These are phyloP conservation scores for Plantago elongata DNA, from an alignment of 257 asterid species.

Conservation along the genomic window DNA sequence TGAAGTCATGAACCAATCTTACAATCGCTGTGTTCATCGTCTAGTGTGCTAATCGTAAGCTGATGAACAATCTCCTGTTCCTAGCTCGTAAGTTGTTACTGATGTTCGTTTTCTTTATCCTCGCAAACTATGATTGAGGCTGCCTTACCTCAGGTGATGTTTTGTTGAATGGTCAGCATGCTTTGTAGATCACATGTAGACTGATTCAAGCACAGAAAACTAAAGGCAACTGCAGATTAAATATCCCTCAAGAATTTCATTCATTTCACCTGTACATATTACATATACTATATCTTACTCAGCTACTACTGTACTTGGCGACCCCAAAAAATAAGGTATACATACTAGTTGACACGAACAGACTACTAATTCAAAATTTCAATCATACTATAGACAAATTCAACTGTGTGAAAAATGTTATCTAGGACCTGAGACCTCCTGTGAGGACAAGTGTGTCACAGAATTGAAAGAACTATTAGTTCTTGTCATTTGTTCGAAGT, in stretches of 20 bases:
- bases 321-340: neutral
- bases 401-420: conserved; percentile 18
- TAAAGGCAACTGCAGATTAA: no score
- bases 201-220: neutral
- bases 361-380: neutral
- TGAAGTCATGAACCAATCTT: conserved; percentile 88
- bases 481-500: conserved; percentile 23
- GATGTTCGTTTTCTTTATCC: neutral
- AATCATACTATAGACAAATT: conserved; percentile 3
- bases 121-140: neutral
- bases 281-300: no score
- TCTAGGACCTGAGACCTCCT: conserved; percentile 78
- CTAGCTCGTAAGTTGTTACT: neutral
- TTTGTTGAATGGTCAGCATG: neutral
- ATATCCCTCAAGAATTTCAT: neutral
- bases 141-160: neutral
- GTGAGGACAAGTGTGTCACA: conserved; percentile 57
- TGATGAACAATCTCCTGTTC: no score
- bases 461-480: conserved; percentile 37
- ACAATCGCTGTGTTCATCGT: conserved; percentile 51
- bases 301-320: no score
- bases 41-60: neutral
- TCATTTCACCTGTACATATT: neutral
- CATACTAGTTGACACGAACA: neutral
- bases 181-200: no score